A percentile compares a stretch with the other conserved stretches of the same genome.
These are phyloP conservation scores for Saturnispora gosingensis DNA, from an alignment of 805 yeast species.

Conservation along the genomic window DNA sequence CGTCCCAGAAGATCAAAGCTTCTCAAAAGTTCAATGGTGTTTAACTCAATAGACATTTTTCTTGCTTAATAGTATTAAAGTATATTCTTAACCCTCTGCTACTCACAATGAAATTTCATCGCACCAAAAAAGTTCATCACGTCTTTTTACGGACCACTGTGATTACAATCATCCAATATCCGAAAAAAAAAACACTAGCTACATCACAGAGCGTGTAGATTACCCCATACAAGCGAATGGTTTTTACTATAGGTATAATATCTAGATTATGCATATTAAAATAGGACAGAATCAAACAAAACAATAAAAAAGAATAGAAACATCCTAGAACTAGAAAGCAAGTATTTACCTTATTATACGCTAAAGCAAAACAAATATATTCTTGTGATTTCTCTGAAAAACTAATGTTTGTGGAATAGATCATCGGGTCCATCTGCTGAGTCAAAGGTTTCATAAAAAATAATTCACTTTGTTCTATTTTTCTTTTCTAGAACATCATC, in stretches of 20 bases:
- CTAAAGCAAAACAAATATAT: neutral
- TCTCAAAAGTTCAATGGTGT: constrained; percentile 18
- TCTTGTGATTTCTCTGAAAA: neutral
- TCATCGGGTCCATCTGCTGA: neutral
- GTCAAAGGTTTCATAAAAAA: neutral
- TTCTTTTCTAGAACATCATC: constrained; percentile 32
- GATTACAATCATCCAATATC: neutral
- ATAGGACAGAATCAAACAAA: neutral
- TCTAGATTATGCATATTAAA: neutral
- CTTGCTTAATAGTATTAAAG: neutral
- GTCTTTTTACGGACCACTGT: neutral
- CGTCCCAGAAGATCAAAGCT: constrained; percentile 13
- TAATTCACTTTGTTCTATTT: neutral
- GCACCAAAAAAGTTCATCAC: neutral
- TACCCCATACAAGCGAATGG: neutral
- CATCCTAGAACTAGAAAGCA: neutral
- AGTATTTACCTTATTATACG: neutral
- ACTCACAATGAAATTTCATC: neutral
- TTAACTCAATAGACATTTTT: constrained; percentile 3
- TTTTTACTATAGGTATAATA: neutral
- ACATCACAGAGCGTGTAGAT: neutral
- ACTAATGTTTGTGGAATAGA: neutral
- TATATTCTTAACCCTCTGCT: too few relatives aligned
- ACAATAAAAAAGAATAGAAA: neutral
- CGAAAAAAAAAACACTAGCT: neutral